A percentile compares a stretch with the other conserved stretches of the same genome.
Conservation (phyloP, 768 basidiomycete species). For the Lyophyllum decastes region DNA sequence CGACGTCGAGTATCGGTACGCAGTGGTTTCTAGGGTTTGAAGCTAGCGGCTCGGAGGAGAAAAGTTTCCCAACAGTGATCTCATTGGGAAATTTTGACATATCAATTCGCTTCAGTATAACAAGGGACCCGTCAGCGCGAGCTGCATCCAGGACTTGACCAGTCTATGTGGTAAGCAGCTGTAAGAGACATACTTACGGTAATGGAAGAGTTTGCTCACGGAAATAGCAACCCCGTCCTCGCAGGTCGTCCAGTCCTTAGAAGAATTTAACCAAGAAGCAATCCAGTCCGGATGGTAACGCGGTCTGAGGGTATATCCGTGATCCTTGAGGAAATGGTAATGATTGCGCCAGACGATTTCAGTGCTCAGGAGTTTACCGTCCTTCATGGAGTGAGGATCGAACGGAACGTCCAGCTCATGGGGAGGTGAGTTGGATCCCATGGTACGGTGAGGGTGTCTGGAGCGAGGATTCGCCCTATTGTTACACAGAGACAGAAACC, state of each 20-base stretch:
- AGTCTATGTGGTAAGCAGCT: background rate
- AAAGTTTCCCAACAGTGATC: constrained; percentile 24
- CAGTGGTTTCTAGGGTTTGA: constrained; percentile 33
- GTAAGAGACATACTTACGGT: background rate
- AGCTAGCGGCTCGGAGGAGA: constrained; percentile 11
- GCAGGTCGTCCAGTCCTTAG: constrained; percentile 1
- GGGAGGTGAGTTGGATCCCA: background rate
- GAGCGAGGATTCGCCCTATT: background rate
- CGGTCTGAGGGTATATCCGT: constrained; percentile 6
- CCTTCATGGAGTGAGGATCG: background rate
- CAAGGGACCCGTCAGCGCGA: constrained; percentile 27
- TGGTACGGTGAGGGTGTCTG: background rate
- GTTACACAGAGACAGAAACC: background rate
- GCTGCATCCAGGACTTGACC: constrained; percentile 26
- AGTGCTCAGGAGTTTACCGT: background rate
- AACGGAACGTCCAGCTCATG: background rate
- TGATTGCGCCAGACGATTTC: constrained; percentile 12
- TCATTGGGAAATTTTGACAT: constrained; percentile 24
- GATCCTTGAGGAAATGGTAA: constrained; percentile 3
- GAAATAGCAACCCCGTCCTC: constrained; percentile 6
- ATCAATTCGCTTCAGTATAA: constrained; percentile 26
- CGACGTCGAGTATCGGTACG: constrained; percentile 24
- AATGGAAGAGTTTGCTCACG: background rate
- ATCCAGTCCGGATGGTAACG: constrained; percentile 9
- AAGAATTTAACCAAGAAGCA: constrained; percentile 6